These are phyloP conservation scores for Craspedostauros australis DNA, from an alignment of 108 stramenopile species.

Conservation along the genomic window DNA sequence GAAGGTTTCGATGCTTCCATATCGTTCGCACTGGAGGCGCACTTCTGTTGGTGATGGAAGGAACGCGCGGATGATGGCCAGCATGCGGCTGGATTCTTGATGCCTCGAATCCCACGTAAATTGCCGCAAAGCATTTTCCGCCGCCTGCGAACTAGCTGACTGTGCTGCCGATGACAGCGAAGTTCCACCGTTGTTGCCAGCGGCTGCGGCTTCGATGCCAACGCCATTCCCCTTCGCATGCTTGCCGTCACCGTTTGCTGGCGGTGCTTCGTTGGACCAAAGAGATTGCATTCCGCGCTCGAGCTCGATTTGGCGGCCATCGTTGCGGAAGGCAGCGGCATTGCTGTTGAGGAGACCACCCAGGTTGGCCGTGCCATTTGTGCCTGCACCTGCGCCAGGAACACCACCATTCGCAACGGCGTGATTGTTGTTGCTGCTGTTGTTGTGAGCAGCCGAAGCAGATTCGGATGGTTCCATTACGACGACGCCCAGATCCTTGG, in stretches of 20 bases:
- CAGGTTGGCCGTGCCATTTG: no score
- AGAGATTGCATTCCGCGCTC: constrained; percentile 28
- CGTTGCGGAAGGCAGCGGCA: neutral
- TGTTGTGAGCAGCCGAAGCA: constrained; percentile 2
- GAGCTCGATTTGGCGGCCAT: constrained; percentile 17
- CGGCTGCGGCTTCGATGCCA: no score
- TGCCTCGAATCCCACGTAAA: constrained; percentile 44
- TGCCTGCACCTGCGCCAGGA: no score
- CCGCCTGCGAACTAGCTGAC: constrained; percentile 8
- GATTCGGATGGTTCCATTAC: constrained; percentile 58
- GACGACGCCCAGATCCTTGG: constrained; percentile 44
- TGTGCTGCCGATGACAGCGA: neutral
- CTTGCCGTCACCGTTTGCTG: neutral
- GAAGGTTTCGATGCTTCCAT: constrained; percentile 66
- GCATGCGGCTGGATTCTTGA: constrained; percentile 47
- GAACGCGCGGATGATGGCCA: constrained; percentile 60
- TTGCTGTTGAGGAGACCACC: neutral
- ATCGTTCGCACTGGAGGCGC: constrained; percentile 68
- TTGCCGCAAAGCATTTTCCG: constrained; percentile 32
- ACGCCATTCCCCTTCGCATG: neutral
- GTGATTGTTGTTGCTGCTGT: constrained; percentile 5
- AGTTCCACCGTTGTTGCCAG: no score
- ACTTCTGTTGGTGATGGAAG: constrained; percentile 43
- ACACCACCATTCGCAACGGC: neutral
- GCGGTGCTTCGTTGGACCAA: constrained; percentile 17